phyloP scores from a whole-genome alignment of 2,329 filamentous ascomycete genomes.

The Colletotrichum navitas region DNA sequence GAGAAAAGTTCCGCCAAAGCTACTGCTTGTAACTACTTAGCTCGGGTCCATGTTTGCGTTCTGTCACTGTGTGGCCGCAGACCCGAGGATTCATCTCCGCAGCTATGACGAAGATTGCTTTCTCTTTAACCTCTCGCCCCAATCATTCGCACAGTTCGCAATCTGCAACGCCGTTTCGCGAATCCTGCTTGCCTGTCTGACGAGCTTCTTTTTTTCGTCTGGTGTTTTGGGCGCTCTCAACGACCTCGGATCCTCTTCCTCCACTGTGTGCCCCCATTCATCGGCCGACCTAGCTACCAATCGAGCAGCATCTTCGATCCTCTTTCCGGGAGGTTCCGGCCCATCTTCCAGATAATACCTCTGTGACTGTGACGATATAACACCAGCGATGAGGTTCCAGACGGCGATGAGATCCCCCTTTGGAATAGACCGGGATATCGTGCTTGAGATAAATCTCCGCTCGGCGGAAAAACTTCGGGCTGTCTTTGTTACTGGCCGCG shows the following conservation, averaged over 20 bases:
- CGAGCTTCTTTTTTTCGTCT: slow-evolving; percentile 23
- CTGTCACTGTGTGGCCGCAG: slow-evolving; percentile 2
- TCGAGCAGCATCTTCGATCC: slow-evolving; percentile 47
- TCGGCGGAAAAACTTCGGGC: slow-evolving; percentile 38
- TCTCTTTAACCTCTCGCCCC: slow-evolving; percentile 37
- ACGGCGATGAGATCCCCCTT: slow-evolving; percentile 47
- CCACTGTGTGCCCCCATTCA: slow-evolving; percentile 44
- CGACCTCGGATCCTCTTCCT: slow-evolving; percentile 14
- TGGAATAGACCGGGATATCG: slow-evolving; percentile 40
- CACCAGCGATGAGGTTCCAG: slow-evolving; percentile 55
- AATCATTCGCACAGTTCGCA: slow-evolving; percentile 32
- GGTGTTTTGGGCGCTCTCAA: neutral
- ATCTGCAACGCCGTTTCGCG: slow-evolving; percentile 40
- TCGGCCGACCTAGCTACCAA: slow-evolving; percentile 46
- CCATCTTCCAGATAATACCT: slow-evolving; percentile 86
- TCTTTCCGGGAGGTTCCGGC: slow-evolving; percentile 44
- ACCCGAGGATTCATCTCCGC: neutral
- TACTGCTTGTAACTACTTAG: neutral
- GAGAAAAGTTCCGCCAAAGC: too few relatives aligned
- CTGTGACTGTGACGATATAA: slow-evolving; percentile 98
- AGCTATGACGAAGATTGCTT: slow-evolving; percentile 35
- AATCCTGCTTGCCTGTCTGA: slow-evolving; percentile 32
- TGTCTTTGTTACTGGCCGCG: slow-evolving; percentile 3
- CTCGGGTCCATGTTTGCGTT: neutral
- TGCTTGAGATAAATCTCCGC: slow-evolving; percentile 39